Evolutionary conservation across 768 basidiomycete genomes (phyloP), one percentile per base, ranked within the genome.

Genomic region (Saitozyma sp.): DNA sequence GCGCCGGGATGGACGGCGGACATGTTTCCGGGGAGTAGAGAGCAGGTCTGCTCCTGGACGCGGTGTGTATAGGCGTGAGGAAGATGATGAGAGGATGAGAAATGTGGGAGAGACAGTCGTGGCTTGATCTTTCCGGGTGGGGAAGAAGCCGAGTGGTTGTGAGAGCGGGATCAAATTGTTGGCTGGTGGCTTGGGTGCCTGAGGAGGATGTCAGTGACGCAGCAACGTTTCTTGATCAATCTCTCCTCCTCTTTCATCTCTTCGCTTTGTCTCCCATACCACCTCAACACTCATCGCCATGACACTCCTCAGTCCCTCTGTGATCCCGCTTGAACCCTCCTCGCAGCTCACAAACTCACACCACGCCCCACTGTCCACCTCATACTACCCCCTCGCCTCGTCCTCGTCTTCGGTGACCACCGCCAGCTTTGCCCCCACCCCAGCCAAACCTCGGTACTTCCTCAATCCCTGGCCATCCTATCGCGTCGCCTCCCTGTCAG

Each of bases 391-490:
- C 29, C 29, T 29, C 29, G 29, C 29, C 29, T 29, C 29, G 29
- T 29, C 29, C 29, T 29, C 29, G 5, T 29, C 29, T 5, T 29
- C 29, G 29, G n/a, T n/a, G n/a, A 2, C 29, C 29, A 29, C 29
- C 29, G 2, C 5, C 29, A 2, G 29, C 29, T 5, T 5, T 29
- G 29, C 29, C 29, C 2, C 29, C 29, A 29, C 17, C 45, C 20
- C 19, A 6, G 50, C 56, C 38, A 71, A 63, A 52, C 63, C 67
- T 8, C 53, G 56, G 54, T 77, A 74, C 54, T 79, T 76, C 56
- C 57, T 62, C 41, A 79, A 79, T 60, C 78, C 78, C 0, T 79
- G 78, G 78, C 70, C 71, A 41, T 79, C 78, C 3, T 79, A 72
- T 49, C 64, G 73, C 8, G 49, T 65, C 1, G 63, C 74, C 0